Evolutionary conservation across 1,284 basidiomycete species (phyloP), one percentile per base, ranked within the genome.

Genomic region (Xerocomus nothofagi): DNA sequence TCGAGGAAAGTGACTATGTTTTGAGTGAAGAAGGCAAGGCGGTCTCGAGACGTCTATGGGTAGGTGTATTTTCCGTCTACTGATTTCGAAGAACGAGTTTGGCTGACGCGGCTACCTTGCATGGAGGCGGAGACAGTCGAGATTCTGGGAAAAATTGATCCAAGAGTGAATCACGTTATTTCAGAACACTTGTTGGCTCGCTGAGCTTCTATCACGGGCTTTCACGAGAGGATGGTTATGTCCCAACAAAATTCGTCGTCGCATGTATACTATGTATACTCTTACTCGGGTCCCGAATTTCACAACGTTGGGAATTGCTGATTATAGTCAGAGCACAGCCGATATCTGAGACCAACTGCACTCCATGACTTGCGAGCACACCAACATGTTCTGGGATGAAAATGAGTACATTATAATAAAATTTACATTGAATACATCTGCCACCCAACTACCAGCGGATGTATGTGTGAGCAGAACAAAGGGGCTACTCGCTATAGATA

Each of bases 21-120:
- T 47, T 65, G 34, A 59, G 66, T 18, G 58, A 55, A 6, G 66
- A 65, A 24, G 65, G 67, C 18, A 61, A 42, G 32, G 53, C 56
- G n/a, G 21, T 67, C 15, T 59, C 66, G 6, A 52, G 53, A 32
- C 57, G 57, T 51, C 31, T 66, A 33, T 66, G 67, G 67, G 67
- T 67, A 18, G 37, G 61, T 53, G 4, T 8, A 32, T 15, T 12
- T 17, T 17, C 6, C 18, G 21, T 15, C 24, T 11, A 26, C 5
- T 24, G 26, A 17, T 34, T 34, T 39, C n/a, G 17, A 17, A 7
- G 11, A 27, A 39, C 10, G 24, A 26, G 17, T 33, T 26, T 29
- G n/a, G 20, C 47, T 64, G 39, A 52, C 20, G 10, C 14, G 6
- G 10, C n/a, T 21, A 21, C 15, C n/a, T 24, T 20, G 12, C 14